phyloP scores from a whole-genome alignment of 805 yeast genomes.

The Teunomyces cretensis region DNA sequence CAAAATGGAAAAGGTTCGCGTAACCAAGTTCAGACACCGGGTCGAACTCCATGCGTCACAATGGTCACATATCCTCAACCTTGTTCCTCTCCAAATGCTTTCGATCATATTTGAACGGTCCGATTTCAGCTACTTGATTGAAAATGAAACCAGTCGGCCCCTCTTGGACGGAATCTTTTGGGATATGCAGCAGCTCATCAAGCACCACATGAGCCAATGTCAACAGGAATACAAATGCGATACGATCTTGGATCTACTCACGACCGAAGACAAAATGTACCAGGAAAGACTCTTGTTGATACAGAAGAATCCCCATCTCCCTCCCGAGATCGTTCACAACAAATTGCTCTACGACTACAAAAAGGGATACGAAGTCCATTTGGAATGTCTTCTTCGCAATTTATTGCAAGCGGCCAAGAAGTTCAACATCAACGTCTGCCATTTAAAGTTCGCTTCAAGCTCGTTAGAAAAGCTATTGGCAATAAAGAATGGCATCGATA shows the following conservation, averaged over 20 bases:
- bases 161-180: not conserved
- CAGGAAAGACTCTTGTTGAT: conserved; percentile 9
- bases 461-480: not conserved
- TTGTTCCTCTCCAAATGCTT: conserved; percentile 13
- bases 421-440: conserved; percentile 9
- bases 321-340: conserved; percentile 12
- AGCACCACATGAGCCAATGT: not conserved
- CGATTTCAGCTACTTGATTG: conserved; percentile 12
- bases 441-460: conserved; percentile 11
- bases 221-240: not conserved
- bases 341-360: conserved; percentile 13
- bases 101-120: conserved; percentile 19
- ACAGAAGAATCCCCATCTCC: conserved; percentile 7
- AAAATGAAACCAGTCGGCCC: conserved; percentile 3
- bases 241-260: not conserved
- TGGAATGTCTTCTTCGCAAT: conserved; percentile 4
- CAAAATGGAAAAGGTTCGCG: not conserved
- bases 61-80: conserved; percentile 1
- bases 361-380: conserved; percentile 11
- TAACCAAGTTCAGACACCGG: not conserved
- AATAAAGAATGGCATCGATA: not conserved
- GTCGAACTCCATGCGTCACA: not conserved
- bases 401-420: conserved; percentile 9
- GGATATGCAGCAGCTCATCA: not conserved
- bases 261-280: conserved; percentile 13